Percentiles rank a stretch among this genome's conserved stretches.
Conservation (phyloP, 176 grass and related monocot species). For the Aegilops sharonensis region DNA sequence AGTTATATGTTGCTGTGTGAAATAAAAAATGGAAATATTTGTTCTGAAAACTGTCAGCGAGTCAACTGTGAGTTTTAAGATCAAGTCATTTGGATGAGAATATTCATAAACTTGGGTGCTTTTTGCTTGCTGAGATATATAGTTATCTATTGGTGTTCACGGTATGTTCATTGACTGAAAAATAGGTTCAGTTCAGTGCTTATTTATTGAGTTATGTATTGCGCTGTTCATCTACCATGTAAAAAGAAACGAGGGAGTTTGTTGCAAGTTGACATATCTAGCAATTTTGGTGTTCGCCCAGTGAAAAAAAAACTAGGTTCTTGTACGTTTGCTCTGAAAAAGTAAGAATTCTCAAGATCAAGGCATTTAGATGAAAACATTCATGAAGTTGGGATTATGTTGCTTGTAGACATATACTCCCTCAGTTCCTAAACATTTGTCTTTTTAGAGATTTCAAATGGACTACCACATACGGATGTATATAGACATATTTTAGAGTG, state of each 20-base stretch:
- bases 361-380: background rate
- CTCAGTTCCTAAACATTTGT: too few species aligned
- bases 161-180: background rate
- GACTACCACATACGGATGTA: too few species aligned
- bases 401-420: background rate
- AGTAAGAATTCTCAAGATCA: constrained; percentile 15
- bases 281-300: too few species aligned
- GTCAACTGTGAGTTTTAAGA: constrained; percentile 26
- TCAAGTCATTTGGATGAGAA: background rate
- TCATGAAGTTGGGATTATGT: background rate
- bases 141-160: background rate
- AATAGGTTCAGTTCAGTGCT: background rate
- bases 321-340: constrained; percentile 64
- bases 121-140: background rate
- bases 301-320: constrained; percentile 19
- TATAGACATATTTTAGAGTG: too few species aligned
- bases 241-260: too few species aligned
- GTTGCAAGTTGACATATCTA: too few species aligned
- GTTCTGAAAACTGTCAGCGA: constrained; percentile 76
- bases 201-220: background rate
- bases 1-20: background rate
- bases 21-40: constrained; percentile 37
- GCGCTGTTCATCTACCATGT: background rate
- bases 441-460: too few species aligned
- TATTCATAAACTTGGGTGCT: background rate